These are phyloP conservation scores for Hymenoscyphus salicellus DNA, from an alignment of 2,329 filamentous ascomycete species.

Conservation along the genomic window DNA sequence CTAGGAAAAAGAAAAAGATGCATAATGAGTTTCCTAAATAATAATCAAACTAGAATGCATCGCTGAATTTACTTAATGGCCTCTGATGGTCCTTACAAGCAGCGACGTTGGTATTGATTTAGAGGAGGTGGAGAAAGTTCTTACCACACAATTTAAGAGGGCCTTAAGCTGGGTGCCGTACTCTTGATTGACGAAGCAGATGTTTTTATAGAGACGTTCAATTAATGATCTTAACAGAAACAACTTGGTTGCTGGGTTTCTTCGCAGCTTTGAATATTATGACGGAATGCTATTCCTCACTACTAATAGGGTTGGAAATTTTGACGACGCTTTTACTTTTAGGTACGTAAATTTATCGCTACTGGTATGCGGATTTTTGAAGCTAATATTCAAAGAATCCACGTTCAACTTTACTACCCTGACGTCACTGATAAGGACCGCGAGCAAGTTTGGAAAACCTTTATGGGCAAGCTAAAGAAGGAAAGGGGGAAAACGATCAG, in stretches of 20 bases:
- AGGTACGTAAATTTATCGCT: background rate
- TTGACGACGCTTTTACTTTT: slow-evolving; percentile 39
- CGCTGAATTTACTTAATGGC: slow-evolving; percentile 20
- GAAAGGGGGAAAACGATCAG: background rate
- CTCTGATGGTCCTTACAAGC: slow-evolving; percentile 35
- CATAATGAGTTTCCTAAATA: background rate
- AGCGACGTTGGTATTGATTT: slow-evolving; percentile 49
- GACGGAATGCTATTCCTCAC: slow-evolving; percentile 43
- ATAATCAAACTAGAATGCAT: slow-evolving; percentile 39
- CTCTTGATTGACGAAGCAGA: slow-evolving; percentile 52
- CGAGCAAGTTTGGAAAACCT: background rate
- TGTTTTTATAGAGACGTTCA: slow-evolving; percentile 42
- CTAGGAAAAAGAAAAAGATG: background rate
- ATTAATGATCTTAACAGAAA: slow-evolving; percentile 35
- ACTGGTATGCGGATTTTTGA: too few relatives aligned
- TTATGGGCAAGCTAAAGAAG: background rate
- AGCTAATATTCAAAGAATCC: slow-evolving; percentile 26
- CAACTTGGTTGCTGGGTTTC: slow-evolving; percentile 34
- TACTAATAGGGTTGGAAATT: slow-evolving; percentile 38
- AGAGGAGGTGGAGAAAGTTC: slow-evolving; percentile 42
- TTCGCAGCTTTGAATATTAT: slow-evolving; percentile 41
- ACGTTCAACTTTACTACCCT: slow-evolving; percentile 14
- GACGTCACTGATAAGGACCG: background rate
- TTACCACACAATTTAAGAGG: slow-evolving; percentile 46
- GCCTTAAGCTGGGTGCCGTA: slow-evolving; percentile 49